Evolutionary conservation across 352 stramenopile genomes (phyloP), one percentile per base, ranked within the genome.

Genomic region (Pythium graminicola): DNA sequence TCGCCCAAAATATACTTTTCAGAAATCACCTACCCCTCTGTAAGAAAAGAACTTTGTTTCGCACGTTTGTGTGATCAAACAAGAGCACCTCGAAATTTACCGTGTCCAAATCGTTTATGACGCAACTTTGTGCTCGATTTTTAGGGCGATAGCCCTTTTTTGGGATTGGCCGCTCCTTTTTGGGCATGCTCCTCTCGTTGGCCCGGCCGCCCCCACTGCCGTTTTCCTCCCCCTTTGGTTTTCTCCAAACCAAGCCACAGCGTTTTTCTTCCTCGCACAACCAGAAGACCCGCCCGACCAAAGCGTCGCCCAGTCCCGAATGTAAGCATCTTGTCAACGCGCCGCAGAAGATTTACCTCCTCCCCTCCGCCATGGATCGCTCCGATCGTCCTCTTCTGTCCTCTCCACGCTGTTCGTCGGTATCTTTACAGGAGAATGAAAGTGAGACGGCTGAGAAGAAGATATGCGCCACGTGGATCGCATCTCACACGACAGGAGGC

Each of bases 221-320:
- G 29, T 57, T 38, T 55, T 50, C 50, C 31, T n/a, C 40, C 29
- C 32, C 45, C 26, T 27, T 41, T 36, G 42, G 31, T 54, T 61
- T 53, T 43, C 28, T 42, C 33, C 31, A 52, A 58, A 24, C 47
- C 49, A 35, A 39, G 54, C 44, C 45, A 47, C 51, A 49, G 46
- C 47, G 59, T 55, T 67, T 67, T 67, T 57, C 53, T 67, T 67
- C 52, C 59, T 43, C 46, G 54, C 52, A 65, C 58, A 65, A 65
- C 50, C 57, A 57, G 50, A 57, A 67, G 59, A 61, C 57, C 59
- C 45, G 47, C 27, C 50, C 46, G 47, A 49, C 48, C 50, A 57
- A 58, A 60, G 46, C 59, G 47, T 61, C 51, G 59, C 52, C 36
- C 41, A 62, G 23, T 65, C 61, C 58, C 29, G 40, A 61, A 57